phyloP scores from a whole-genome alignment of 768 basidiomycete species.

The Coprinopsis cinerea region DNA sequence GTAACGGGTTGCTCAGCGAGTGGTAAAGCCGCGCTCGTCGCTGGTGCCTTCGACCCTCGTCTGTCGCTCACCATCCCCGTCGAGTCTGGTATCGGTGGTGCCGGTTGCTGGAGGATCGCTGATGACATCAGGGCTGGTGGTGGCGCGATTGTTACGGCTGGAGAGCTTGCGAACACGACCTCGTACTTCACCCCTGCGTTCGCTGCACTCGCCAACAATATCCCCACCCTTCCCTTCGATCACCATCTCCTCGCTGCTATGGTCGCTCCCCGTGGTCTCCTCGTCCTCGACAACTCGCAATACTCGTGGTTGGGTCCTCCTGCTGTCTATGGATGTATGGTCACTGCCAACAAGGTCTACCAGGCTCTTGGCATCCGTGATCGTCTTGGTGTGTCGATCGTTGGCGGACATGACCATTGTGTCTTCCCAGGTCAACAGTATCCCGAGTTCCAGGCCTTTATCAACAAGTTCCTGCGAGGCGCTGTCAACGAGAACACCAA shows the following conservation, averaged over 20 bases:
- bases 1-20: constrained; percentile 52
- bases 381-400: constrained; percentile 44
- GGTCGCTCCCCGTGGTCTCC: constrained; percentile 45
- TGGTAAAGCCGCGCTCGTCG: constrained; percentile 52
- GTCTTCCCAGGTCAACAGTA: constrained; percentile 40
- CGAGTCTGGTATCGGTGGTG: constrained; percentile 52
- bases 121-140: constrained; percentile 37
- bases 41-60: constrained; percentile 48
- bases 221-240: constrained; percentile 45
- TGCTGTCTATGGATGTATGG: constrained; percentile 41
- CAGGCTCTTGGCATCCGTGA: constrained; percentile 39
- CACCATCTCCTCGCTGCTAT: constrained; percentile 48
- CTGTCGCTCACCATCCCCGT: constrained; percentile 52
- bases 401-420: constrained; percentile 48
- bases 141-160: constrained; percentile 38
- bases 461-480: constrained; percentile 44
- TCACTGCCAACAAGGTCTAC: constrained; percentile 39
- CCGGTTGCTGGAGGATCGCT: constrained; percentile 49
- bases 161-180: constrained; percentile 48
- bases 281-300: constrained; percentile 48
- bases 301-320: constrained; percentile 48
- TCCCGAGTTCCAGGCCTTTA: constrained; percentile 40
- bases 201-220: constrained; percentile 35
- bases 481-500: constrained; percentile 37
- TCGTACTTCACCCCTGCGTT: constrained; percentile 50